Percentiles rank a stretch among this genome's conserved stretches.
These are phyloP conservation scores for Penicillium sp. DNA, from an alignment of 2,329 filamentous ascomycete species.

Conservation along the genomic window DNA sequence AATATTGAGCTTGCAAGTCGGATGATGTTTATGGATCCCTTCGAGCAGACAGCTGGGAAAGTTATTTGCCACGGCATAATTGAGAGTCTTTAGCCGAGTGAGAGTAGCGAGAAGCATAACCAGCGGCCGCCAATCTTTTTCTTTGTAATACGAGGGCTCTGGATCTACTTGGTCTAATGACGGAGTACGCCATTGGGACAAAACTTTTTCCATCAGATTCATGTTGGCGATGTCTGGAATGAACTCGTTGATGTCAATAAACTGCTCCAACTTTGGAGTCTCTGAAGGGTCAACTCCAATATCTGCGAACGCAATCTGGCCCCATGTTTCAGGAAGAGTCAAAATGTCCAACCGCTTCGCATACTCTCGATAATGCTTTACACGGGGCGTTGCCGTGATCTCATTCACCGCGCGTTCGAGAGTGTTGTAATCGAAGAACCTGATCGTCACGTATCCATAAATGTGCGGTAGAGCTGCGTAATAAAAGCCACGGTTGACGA, in stretches of 20 bases:
- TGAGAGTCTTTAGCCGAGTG: not conserved
- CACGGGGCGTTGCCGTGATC: not conserved
- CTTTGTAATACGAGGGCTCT: not conserved
- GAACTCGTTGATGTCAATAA: not conserved
- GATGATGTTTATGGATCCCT: not conserved
- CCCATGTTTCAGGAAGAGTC: not conserved
- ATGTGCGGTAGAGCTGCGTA: not conserved
- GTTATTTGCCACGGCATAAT: constrained; percentile 1
- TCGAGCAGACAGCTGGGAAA: not conserved
- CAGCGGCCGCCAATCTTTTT: not conserved
- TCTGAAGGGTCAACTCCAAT: not conserved
- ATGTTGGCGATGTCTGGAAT: not conserved
- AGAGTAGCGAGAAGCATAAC: not conserved
- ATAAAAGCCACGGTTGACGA: constrained; percentile 1
- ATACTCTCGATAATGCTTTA: not conserved
- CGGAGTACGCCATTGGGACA: not conserved
- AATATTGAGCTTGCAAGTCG: not conserved
- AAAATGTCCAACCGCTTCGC: not conserved
- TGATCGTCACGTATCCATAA: not conserved
- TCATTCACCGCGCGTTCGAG: not conserved
- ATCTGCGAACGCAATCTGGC: not conserved
- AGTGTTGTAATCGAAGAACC: not conserved
- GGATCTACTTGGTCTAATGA: not conserved
- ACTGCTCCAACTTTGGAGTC: not conserved
- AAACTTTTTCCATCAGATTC: not conserved